Evolutionary conservation across 2,329 filamentous ascomycete genomes (phyloP), one percentile per base, ranked within the genome.

Genomic region (Xylariaceae sp.): DNA sequence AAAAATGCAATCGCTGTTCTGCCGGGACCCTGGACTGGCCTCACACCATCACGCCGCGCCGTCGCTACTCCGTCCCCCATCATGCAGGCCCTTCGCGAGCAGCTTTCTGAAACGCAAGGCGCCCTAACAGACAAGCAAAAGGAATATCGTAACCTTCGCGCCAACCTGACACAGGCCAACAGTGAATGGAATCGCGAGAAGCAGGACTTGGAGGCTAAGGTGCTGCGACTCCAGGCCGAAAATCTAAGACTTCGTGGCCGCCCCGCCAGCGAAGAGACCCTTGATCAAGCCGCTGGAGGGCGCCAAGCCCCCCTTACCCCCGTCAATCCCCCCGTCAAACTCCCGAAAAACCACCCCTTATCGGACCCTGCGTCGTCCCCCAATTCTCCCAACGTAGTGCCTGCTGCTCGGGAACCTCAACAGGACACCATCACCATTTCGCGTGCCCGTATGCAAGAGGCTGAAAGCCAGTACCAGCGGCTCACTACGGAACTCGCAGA

Each of bases 11-110:
- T 11, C 22, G 11, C 22, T 26, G 22, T 11, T 26, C 22, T 11
- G 6, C 11, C 22, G 22, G 22, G 22, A 26, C 11, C 22, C 22
- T 26, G 22, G 22, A 26, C 11, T 11, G 22, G 22, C 22, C 11
- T 26, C 22, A 26, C 22, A 26, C 22, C 22, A 26, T 26, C 11
- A 6, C n/a, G n/a, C 6, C 22, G 6, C 6, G 22, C 22, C 22
- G 11, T 26, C 11, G 22, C 22, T 38, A 33, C 19, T 29, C 31
- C 9, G 29, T 29, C 26, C 34, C 17, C 35, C 34, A 37, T 15
- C 29, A 59, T 60, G 56, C 51, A 60, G 12, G 38, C 53, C 19
- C 45, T 60, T 29, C 51, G 56, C 41, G 31, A 34, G 9, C 56
- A 60, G 44, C 55, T 60, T 15, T 36, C 41, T 34, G 54, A 56